These are phyloP conservation scores for Flaveria brownii DNA, from an alignment of 129 eudicot species.

Conservation along the genomic window DNA sequence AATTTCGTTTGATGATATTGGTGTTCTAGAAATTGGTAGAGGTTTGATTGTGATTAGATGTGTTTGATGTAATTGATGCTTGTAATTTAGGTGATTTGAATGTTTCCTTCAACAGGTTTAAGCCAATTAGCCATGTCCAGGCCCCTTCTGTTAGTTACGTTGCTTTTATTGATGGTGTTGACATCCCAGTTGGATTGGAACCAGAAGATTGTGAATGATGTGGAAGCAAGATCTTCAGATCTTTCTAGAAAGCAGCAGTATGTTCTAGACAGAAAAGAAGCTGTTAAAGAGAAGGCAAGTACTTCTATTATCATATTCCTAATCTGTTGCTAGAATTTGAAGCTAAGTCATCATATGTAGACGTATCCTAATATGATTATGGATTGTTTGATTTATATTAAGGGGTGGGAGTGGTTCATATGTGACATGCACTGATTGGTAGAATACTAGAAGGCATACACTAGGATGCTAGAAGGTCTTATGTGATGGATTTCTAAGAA, in stretches of 20 bases:
- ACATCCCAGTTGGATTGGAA: constrained; percentile 45
- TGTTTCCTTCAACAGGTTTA: background rate
- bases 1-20: background rate
- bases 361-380: background rate
- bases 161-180: constrained; percentile 41
- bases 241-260: constrained; percentile 34
- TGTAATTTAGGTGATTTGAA: constrained; percentile 6
- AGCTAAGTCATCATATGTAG: constrained; percentile 1
- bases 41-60: background rate
- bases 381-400: background rate
- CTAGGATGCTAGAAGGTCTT: constrained; percentile 26
- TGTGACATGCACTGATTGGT: background rate
- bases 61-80: background rate
- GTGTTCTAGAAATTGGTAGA: constrained; percentile 2
- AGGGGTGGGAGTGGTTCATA: constrained; percentile 11
- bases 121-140: constrained; percentile 30
- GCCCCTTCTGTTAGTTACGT: constrained; percentile 34
- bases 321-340: background rate
- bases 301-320: background rate
- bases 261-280: constrained; percentile 34
- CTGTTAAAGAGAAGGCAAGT: constrained; percentile 44
- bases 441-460: constrained; percentile 4
- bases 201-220: constrained; percentile 38
- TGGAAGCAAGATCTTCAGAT: constrained; percentile 30
- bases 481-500: background rate